These are phyloP conservation scores for Chaetothyriales sp. DNA, from an alignment of 2,329 filamentous ascomycete genomes.

Conservation along the genomic window DNA sequence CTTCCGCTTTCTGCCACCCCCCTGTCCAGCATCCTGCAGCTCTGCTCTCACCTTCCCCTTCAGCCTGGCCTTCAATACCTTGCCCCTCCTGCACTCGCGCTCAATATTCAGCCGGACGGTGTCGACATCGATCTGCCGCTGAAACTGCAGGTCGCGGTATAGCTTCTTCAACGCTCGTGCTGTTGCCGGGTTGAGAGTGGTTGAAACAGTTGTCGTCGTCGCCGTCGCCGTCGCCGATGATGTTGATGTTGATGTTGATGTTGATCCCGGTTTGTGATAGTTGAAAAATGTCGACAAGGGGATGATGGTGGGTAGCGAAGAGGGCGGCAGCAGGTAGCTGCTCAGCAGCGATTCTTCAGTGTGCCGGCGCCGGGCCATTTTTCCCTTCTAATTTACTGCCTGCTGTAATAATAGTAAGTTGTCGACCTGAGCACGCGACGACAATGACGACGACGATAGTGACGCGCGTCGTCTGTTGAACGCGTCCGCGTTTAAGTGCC, in stretches of 20 bases:
- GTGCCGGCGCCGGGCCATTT: constrained; percentile 26
- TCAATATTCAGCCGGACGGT: constrained; percentile 50
- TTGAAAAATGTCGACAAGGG: constrained; percentile 59
- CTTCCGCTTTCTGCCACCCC: constrained; percentile 12
- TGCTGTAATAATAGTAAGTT: neutral
- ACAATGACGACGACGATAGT: too few relatives aligned
- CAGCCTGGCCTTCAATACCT: constrained; percentile 6
- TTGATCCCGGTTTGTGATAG: constrained; percentile 44
- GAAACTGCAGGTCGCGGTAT: constrained; percentile 64
- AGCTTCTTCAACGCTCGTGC: constrained; percentile 54
- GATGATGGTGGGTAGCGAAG: constrained; percentile 56
- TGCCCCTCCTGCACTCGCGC: constrained; percentile 38
- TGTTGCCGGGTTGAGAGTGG: constrained; percentile 39
- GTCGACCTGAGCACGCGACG: too few relatives aligned
- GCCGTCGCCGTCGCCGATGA: too few relatives aligned
- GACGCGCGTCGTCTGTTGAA: too few relatives aligned
- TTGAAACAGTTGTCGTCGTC: too few relatives aligned
- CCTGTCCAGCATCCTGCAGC: constrained; percentile 22
- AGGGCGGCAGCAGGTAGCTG: constrained; percentile 64
- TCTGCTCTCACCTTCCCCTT: constrained; percentile 13
- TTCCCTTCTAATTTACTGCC: neutral
- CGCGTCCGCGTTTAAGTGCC: too few relatives aligned
- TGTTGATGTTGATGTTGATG: neutral
- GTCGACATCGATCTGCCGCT: constrained; percentile 55
- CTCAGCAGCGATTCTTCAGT: constrained; percentile 60